phyloP scores from a whole-genome alignment of 1,284 basidiomycete species.

The Heterobasidion parviporum region DNA sequence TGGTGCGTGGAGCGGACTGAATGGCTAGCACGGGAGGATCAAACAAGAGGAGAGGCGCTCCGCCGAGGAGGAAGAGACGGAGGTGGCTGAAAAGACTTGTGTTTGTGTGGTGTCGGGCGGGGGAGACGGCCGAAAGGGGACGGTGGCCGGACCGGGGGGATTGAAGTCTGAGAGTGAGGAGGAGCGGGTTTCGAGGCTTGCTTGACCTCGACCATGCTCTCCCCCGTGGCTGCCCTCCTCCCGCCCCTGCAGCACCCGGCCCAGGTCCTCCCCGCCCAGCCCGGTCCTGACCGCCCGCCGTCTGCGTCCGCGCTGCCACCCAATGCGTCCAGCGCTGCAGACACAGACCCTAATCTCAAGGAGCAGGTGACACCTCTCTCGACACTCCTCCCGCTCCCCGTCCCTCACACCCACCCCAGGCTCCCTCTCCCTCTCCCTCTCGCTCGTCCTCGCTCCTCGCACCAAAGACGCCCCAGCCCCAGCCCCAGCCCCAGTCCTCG shows the following conservation, averaged over 20 bases:
- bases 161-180: background rate
- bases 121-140: background rate
- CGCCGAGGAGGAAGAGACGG: background rate
- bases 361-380: constrained; percentile 8
- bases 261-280: background rate
- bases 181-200: background rate
- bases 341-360: background rate
- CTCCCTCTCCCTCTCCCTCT: constrained; percentile 4
- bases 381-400: constrained; percentile 4
- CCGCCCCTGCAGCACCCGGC: background rate
- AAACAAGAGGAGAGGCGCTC: too few relatives aligned
- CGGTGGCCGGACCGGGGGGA: background rate
- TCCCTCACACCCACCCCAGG: constrained; percentile 4
- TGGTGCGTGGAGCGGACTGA: too few relatives aligned
- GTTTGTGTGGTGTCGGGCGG: background rate
- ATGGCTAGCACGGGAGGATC: too few relatives aligned
- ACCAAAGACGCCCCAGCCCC: background rate
- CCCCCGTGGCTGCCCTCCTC: constrained; percentile 22
- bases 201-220: constrained; percentile 28
- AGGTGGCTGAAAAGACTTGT: background rate
- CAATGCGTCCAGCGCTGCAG: background rate
- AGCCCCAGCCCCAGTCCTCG: too few relatives aligned
- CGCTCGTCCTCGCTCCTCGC: constrained; percentile 6
- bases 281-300: background rate
- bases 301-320: background rate